Evolutionary conservation across 805 yeast species (phyloP).

Genomic region (Metschnikowia shivogae): DNA sequence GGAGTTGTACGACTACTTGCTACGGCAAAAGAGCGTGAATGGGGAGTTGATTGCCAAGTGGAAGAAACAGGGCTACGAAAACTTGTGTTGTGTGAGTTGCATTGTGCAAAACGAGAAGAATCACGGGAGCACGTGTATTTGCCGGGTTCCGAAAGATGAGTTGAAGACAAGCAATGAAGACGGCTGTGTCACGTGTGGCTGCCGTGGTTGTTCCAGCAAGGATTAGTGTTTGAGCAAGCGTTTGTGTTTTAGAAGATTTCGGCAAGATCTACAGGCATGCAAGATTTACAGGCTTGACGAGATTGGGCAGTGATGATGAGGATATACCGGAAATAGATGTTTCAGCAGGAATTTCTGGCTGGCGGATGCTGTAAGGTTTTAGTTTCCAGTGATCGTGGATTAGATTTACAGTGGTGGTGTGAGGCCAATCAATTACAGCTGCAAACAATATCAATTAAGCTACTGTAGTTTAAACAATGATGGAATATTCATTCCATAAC

Average conservation of each 20-base stretch:
- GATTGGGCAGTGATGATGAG: no score
- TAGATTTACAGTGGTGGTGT: no score
- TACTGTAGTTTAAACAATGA: no score
- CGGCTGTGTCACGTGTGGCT: conserved; percentile 77
- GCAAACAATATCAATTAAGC: no score
- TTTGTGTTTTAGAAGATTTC: no score
- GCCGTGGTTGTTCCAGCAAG: conserved; percentile 76
- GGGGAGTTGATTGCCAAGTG: conserved; percentile 71
- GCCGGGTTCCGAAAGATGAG: conserved; percentile 73
- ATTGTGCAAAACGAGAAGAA: conserved; percentile 59
- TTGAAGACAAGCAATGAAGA: conserved; percentile 30
- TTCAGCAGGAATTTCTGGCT: no score
- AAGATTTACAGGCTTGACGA: no score
- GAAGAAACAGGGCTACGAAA: conserved; percentile 83
- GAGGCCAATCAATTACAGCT: no score
- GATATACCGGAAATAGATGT: no score
- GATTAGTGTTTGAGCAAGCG: conserved; percentile 38
- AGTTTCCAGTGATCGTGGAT: no score
- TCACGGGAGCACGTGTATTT: conserved; percentile 67
- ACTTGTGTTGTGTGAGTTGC: conserved; percentile 78
- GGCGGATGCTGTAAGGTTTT: no score
- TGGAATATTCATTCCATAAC: not conserved
- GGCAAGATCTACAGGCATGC: no score
- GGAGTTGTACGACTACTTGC: conserved; percentile 69
- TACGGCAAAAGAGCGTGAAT: conserved; percentile 65